phyloP scores from a whole-genome alignment of 306 rosid species.

The Neltuma alba region DNA sequence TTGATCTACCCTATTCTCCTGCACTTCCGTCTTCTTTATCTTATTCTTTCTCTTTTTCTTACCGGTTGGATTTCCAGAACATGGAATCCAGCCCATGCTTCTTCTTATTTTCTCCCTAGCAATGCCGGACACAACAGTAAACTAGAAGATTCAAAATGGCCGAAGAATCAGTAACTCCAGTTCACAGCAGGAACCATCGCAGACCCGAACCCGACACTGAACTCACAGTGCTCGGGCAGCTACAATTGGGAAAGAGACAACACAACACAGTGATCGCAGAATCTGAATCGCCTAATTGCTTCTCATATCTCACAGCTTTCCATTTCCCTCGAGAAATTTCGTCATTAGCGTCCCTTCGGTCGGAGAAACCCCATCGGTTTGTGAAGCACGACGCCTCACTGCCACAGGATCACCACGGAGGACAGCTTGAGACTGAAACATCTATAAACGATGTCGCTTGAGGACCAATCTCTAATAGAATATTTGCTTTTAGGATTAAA shows the following conservation, averaged over 20 bases:
- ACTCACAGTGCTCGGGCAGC: conserved; percentile 29
- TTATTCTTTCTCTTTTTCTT: conserved; percentile 58
- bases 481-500: conserved; percentile 14
- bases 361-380: conserved; percentile 39
- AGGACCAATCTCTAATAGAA: not conserved
- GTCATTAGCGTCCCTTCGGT: conserved; percentile 35
- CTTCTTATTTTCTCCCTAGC: conserved; percentile 12
- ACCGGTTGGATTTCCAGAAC: conserved; percentile 68
- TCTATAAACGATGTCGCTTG: conserved; percentile 43
- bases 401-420: conserved; percentile 36
- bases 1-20: conserved; percentile 50
- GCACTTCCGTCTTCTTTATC: conserved; percentile 48
- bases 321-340: conserved; percentile 19
- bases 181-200: conserved; percentile 25
- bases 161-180: conserved; percentile 27
- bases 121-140: not conserved
- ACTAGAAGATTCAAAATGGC: conserved; percentile 5
- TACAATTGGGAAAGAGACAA: conserved; percentile 25
- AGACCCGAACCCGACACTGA: conserved; percentile 32
- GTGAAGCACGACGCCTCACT: conserved; percentile 27
- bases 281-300: conserved; percentile 22
- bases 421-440: not conserved
- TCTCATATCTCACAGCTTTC: conserved; percentile 12
- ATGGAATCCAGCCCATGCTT: conserved; percentile 87
- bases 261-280: conserved; percentile 23